These are phyloP conservation scores for Fusarium sp. DNA, from an alignment of 2,329 filamentous ascomycete genomes.

Conservation along the genomic window DNA sequence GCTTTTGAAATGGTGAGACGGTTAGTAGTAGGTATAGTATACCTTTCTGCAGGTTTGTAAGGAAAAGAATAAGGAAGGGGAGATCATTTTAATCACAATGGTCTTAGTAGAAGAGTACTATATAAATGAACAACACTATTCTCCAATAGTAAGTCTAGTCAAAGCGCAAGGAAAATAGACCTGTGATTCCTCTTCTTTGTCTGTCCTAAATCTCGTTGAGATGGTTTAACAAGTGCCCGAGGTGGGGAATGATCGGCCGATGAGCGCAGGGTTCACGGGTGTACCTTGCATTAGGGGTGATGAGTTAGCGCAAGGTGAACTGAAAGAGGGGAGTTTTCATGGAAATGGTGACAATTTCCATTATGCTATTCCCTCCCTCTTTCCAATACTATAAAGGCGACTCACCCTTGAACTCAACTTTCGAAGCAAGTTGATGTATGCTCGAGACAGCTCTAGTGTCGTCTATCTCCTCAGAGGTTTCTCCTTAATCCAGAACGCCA, in stretches of 20 bases:
- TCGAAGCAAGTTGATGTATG: not conserved
- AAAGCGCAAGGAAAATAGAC: too few relatives aligned
- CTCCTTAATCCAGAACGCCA: constrained; percentile 65
- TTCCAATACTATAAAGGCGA: not conserved
- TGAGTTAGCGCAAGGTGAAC: not conserved
- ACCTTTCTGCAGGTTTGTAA: not conserved
- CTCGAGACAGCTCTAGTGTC: not conserved
- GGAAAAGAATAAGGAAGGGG: not conserved
- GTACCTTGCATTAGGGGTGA: constrained; percentile 2
- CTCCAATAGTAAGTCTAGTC: too few relatives aligned
- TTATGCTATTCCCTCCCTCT: not conserved
- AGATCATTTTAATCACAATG: not conserved
- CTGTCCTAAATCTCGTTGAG: not conserved
- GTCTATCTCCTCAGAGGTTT: constrained; percentile 57
- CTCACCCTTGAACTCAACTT: not conserved
- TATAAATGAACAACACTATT: too few relatives aligned
- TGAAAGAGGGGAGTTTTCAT: not conserved
- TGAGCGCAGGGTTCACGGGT: not conserved
- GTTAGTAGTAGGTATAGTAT: not conserved
- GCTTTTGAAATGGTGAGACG: not conserved
- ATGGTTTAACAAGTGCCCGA: not conserved
- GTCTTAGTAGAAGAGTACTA: not conserved
- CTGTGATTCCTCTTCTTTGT: not conserved
- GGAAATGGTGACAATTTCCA: not conserved
- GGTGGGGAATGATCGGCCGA: not conserved